Base-by-base conservation (phyloP, 1,284 basidiomycete genomes). In the Heliocybe sulcata region DNA sequence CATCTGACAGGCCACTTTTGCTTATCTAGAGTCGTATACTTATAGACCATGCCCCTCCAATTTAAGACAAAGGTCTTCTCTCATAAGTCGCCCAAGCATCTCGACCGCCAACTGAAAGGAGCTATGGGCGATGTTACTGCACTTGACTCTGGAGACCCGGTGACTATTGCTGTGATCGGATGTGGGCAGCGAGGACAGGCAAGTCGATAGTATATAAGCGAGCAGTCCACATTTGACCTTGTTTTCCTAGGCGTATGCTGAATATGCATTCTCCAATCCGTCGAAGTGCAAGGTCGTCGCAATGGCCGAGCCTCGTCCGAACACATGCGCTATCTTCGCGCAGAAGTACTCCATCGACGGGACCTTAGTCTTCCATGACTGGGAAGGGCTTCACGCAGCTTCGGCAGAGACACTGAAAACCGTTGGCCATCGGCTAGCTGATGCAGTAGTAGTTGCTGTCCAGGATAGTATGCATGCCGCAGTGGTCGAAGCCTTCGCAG, bases 151-250 rank as follows among this genome's bases (percentile, higher is more conserved):
- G 47, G 23, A 20, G 45, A 19, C 6, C 75, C 75, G 14, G 66
- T 81, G 22, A 80, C 75, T 3, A 55, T 81, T 16, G 78, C 75
- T 22, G 66, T 82, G 56, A 70, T 93, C 47, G 92, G 92, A 22
- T 92, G 88, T 61, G 92, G 92, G 1, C 85, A 90, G 67, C 82
- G 92, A 56, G 91, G 91, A 56, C 77, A 77, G 68, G 87, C 89
- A 59, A 56, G 65, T 6, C 42, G 42, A 31, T 31, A 31, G 29
- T 4, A 31, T 12, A 12, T 31, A 31, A 31, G 29, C 12, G 29
- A 31, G 12, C 16, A 4, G 16, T 16, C 16, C 16, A 23, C 16
- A 45, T 9, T 26, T 23, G 22, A 6, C 6, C 25, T 45, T 16
- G 10, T 50, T n/a, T 26, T 55, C 11, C n/a, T 56, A 92, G 90